Evolutionary conservation across 1,284 basidiomycete genomes (phyloP), one percentile per base, ranked within the genome.

Genomic region (Xerocomus amazonicus): DNA sequence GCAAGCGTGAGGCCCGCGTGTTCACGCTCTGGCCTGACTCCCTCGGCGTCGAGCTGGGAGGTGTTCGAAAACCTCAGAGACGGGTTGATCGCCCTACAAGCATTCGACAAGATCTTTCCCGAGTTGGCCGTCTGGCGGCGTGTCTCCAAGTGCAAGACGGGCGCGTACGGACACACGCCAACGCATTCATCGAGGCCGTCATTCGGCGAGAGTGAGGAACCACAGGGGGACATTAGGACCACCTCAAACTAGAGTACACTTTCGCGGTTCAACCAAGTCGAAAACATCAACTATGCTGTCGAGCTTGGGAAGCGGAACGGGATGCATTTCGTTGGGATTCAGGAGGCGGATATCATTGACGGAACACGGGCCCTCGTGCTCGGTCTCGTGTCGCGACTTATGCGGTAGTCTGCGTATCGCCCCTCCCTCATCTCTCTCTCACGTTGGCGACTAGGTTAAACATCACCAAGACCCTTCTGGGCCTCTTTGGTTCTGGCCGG

Each of bases 11-110:
- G 70, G 96, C 96, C 5, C 84, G 96, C 38, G 96, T 96, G 31
- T 99, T 99, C 67, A 99, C 91, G 0, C 83, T 99, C 26, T 99
- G 96, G 96, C 80, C 99, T 59, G 99, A 99, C 77, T 92, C 89
- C 34, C 80, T 99, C 47, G 92, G 92, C 56, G 96, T 98, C 54
- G 93, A 99, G 47, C 96, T 96, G 0, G n/a, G n/a, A n/a, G 87
- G 86, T 49, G 94, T 98, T 98, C 67, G 92, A 98, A 74, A 91
- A 98, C 68, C 72, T 99, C 63, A 92, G 89, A 68, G 92, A 97
- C 66, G 96, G 96, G 1, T 73, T 92, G 45, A 70, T 94, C 58
- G 88, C 99, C 47, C 78, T 98, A 7, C 94, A 98, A 73, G 95
- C 94, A 7, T 98, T 97, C 62, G 96, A 99, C 74, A 97, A 93